phyloP scores from a whole-genome alignment of 345 rosid species.

The Aquilaria malaccensis region DNA sequence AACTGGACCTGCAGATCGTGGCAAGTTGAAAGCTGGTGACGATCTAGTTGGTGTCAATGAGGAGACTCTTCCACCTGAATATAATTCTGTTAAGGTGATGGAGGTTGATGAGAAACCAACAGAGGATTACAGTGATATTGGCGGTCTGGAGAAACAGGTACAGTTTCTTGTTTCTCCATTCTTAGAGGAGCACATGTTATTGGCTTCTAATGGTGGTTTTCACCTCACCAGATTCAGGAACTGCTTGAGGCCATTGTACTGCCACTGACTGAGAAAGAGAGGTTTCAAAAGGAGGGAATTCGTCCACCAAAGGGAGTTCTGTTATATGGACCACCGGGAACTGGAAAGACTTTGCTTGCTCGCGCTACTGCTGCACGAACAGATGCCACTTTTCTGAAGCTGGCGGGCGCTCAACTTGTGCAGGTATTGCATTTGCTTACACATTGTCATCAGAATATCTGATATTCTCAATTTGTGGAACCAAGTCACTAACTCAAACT shows the following conservation, averaged over 20 bases:
- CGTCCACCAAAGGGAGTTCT: conserved; percentile 99
- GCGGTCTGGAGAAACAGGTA: conserved; percentile 97
- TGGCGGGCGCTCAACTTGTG: conserved; percentile 97
- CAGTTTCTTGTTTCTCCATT: conserved; percentile 5
- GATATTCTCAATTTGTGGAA: no score
- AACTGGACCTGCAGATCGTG: no score
- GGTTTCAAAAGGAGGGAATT: conserved; percentile 84
- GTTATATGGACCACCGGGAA: conserved; percentile 97
- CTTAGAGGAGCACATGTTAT: not conserved
- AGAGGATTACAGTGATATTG: conserved; percentile 96
- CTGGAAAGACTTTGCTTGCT: conserved; percentile 98
- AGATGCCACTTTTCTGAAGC: conserved; percentile 92
- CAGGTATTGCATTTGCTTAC: conserved; percentile 42
- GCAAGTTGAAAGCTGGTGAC: no score
- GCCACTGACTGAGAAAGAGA: conserved; percentile 96
- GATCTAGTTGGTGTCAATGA: no score
- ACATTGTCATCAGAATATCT: no score
- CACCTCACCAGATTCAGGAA: conserved; percentile 77
- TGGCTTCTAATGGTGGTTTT: not conserved
- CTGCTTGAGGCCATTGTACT: conserved; percentile 97
- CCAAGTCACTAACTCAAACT: no score
- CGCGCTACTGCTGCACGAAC: conserved; percentile 99
- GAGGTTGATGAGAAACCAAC: conserved; percentile 47
- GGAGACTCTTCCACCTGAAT: no score
- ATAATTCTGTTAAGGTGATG: no score